Evolutionary conservation across 148 eudicot genomes (phyloP).

Genomic region (Vaccinium darrowii): DNA sequence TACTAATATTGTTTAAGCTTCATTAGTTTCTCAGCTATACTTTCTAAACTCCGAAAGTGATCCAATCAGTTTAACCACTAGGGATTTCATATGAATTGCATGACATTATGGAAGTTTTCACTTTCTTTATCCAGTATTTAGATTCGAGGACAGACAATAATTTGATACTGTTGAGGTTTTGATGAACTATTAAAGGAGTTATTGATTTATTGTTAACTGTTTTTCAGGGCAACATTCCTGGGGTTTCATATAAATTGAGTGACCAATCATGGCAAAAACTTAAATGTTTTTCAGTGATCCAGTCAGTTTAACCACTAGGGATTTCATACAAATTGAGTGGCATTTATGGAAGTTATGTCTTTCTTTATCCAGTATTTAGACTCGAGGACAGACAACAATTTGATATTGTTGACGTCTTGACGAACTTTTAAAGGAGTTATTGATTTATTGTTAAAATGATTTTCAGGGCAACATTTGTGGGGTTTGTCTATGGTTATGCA

Average conservation of each 20-base stretch:
- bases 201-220: neutral
- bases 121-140: neutral
- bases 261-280: too few species aligned
- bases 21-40: neutral
- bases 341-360: neutral
- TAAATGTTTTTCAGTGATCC: neutral
- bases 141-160: neutral
- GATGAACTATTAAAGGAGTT: neutral
- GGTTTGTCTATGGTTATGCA: slow-evolving; percentile 74
- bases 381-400: neutral
- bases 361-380: neutral
- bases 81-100: neutral
- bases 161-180: neutral
- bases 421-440: neutral
- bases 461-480: slow-evolving; percentile 86
- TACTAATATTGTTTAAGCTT: neutral
- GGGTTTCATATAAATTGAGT: slow-evolving; percentile 34
- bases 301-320: neutral
- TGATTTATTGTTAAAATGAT: neutral
- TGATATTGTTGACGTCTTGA: neutral
- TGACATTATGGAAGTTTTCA: neutral
- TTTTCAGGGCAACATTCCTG: slow-evolving; percentile 78
- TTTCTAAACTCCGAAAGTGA: neutral
- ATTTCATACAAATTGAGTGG: neutral
- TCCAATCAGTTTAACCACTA: neutral